phyloP scores from a whole-genome alignment of 208 protist genomes.

The Wallacemonas sp. region DNA sequence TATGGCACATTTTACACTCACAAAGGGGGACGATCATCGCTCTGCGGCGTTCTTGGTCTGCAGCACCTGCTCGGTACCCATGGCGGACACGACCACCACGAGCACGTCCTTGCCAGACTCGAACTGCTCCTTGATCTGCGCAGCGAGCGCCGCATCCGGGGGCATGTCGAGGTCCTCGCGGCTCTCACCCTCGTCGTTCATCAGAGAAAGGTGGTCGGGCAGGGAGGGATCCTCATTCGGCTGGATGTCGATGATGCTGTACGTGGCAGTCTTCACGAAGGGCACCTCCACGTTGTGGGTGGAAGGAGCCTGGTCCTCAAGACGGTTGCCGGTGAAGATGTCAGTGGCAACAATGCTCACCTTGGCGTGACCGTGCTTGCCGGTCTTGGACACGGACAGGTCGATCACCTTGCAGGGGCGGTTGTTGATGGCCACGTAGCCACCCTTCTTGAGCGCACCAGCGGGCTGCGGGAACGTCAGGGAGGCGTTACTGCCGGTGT shows the following conservation, averaged over 20 bases:
- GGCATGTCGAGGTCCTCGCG: constrained; percentile 95
- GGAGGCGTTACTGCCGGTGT: constrained; percentile 59
- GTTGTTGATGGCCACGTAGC: constrained; percentile 85
- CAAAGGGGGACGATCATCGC: too few relatives aligned
- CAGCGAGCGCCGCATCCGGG: constrained; percentile 85
- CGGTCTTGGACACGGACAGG: constrained; percentile 97
- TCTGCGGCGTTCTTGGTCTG: constrained; percentile 91
- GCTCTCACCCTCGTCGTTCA: constrained; percentile 91
- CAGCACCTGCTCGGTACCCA: constrained; percentile 94
- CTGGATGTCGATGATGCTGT: constrained; percentile 92
- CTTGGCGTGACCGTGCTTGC: constrained; percentile 99
- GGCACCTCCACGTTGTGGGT: constrained; percentile 98
- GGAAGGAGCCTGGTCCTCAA: constrained; percentile 96
- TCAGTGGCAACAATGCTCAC: constrained; percentile 96
- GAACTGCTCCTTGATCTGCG: constrained; percentile 91
- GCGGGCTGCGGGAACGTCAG: constrained; percentile 82
- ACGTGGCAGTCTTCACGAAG: constrained; percentile 94
- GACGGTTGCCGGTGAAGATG: constrained; percentile 98
- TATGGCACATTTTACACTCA: too few relatives aligned
- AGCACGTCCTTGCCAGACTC: constrained; percentile 93
- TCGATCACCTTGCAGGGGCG: constrained; percentile 97
- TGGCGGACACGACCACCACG: constrained; percentile 92
- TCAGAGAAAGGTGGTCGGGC: constrained; percentile 79
- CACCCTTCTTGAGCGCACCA: constrained; percentile 89
- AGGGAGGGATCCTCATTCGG: constrained; percentile 80